These are phyloP conservation scores for Fragilaria radians DNA, from an alignment of 108 stramenopile genomes.

Conservation along the genomic window DNA sequence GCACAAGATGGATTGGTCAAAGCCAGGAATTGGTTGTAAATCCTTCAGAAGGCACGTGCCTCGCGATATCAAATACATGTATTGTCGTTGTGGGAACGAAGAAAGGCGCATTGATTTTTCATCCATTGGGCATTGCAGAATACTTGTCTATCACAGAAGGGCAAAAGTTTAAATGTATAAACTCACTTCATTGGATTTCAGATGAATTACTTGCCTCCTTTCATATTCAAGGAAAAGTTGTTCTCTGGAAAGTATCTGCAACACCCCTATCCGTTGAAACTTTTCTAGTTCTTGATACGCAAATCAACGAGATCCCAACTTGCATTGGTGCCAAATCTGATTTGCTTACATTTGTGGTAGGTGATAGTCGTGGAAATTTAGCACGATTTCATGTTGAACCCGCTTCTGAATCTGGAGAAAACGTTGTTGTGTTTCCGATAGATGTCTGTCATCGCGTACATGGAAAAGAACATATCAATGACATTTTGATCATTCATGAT, in stretches of 20 bases:
- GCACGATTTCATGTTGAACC: conserved; percentile 32
- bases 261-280: conserved; percentile 4
- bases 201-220: conserved; percentile 41
- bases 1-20: conserved; percentile 8
- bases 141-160: conserved; percentile 5
- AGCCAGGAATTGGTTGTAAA: conserved; percentile 13
- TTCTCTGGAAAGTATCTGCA: conserved; percentile 31
- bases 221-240: conserved; percentile 43
- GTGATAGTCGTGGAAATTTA: conserved; percentile 64
- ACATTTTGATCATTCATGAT: conserved; percentile 15
- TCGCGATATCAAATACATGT: conserved; percentile 26
- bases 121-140: not conserved
- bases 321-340: conserved; percentile 34
- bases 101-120: conserved; percentile 2
- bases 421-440: conserved; percentile 1
- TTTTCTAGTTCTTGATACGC: conserved; percentile 13
- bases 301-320: conserved; percentile 46
- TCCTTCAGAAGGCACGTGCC: conserved; percentile 43
- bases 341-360: conserved; percentile 34
- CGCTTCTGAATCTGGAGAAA: conserved; percentile 1
- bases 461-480: conserved; percentile 68
- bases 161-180: conserved; percentile 29
- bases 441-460: conserved; percentile 30
- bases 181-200: conserved; percentile 44
- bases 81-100: conserved; percentile 14